Conservation (phyloP, 2,329 filamentous ascomycete genomes). For the Lachnellula suecica region DNA sequence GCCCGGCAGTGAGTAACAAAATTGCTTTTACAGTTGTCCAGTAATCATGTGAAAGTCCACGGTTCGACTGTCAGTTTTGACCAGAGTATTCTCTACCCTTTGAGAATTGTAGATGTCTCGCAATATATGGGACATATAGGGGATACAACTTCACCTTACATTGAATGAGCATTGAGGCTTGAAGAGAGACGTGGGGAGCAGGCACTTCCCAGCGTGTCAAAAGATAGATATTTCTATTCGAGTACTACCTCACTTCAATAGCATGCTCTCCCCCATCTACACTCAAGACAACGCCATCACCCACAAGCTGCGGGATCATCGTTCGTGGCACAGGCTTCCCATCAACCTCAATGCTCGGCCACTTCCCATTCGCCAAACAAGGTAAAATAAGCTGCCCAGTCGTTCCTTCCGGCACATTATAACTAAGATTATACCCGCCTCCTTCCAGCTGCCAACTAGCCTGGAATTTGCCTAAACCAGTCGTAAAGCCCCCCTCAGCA, state of each 20-base stretch:
- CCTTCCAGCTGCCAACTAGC: constrained; percentile 33
- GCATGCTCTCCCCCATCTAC: neutral
- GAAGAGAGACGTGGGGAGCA: no score
- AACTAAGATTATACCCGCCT: constrained; percentile 11
- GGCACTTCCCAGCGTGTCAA: no score
- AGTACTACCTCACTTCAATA: neutral
- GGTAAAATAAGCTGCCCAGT: constrained; percentile 12
- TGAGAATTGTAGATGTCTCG: no score
- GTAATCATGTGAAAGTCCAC: no score
- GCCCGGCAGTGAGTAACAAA: no score
- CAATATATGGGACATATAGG: no score
- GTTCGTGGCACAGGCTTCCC: neutral
- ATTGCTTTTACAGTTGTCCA: no score
- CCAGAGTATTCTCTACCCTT: no score
- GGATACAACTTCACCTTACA: no score
- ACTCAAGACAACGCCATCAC: neutral
- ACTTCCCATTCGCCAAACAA: neutral
- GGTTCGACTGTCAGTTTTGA: no score
- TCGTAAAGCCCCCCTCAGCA: constrained; percentile 41
- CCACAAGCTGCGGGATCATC: neutral
- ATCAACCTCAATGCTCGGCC: constrained; percentile 10
- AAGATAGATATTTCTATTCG: neutral
- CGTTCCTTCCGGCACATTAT: constrained; percentile 13
- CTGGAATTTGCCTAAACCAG: constrained; percentile 37
- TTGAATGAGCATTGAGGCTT: no score